phyloP scores from a whole-genome alignment of 1,284 basidiomycete species.

The Pseudozyma flocculosa region DNA sequence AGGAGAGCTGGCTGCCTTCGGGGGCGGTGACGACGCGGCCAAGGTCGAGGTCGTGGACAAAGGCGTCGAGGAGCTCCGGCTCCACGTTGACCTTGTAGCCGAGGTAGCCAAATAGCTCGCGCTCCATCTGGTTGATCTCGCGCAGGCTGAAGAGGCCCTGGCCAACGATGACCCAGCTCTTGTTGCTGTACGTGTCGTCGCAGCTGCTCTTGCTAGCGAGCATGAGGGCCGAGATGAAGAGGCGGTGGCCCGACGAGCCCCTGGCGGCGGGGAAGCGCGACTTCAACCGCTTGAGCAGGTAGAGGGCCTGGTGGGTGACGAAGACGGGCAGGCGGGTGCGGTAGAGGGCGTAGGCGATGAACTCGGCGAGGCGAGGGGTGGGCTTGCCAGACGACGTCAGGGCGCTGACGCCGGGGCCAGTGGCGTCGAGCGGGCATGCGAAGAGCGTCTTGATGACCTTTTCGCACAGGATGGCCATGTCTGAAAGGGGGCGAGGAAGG shows the following conservation, averaged over 20 bases:
- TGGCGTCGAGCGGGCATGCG: constrained; percentile 50
- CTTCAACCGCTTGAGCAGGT: constrained; percentile 55
- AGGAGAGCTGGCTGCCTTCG: background rate
- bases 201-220: constrained; percentile 56
- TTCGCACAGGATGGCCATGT: constrained; percentile 48
- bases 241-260: constrained; percentile 57
- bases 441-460: constrained; percentile 51
- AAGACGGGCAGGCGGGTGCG: constrained; percentile 53
- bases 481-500: constrained; percentile 10
- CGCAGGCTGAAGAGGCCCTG: constrained; percentile 55
- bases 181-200: constrained; percentile 58
- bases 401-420: constrained; percentile 37
- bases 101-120: constrained; percentile 57
- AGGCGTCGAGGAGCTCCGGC: constrained; percentile 46
- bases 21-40: constrained; percentile 11
- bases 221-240: constrained; percentile 58
- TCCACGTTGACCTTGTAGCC: constrained; percentile 53
- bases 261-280: constrained; percentile 54
- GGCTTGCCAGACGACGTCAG: constrained; percentile 17
- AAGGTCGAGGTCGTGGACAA: constrained; percentile 43
- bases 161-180: constrained; percentile 57
- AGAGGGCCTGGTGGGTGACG: constrained; percentile 54
- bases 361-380: constrained; percentile 54
- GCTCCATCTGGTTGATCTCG: constrained; percentile 59
- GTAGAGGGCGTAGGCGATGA: constrained; percentile 58